Conservation (phyloP, 257 asterid genomes). For the Solanum pinnatisectum region DNA sequence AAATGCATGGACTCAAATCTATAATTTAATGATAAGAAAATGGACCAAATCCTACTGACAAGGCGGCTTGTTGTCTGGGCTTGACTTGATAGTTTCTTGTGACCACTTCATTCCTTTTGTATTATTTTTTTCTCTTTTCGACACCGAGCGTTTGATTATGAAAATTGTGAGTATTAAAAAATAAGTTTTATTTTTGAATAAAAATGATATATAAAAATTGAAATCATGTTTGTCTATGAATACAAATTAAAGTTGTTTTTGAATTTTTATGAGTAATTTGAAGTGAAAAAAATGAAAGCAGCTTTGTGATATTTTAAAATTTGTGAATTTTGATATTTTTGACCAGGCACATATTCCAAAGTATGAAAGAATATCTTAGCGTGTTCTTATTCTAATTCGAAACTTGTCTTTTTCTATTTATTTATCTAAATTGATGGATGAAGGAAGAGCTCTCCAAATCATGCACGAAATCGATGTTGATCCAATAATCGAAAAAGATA, state of each 20-base stretch:
- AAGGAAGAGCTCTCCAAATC: neutral
- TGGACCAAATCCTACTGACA: neutral
- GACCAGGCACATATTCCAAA: fast-evolving
- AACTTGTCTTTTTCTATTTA: neutral
- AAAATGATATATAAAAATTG: too few species aligned
- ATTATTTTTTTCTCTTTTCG: neutral
- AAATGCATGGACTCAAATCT: neutral
- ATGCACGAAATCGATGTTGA: neutral
- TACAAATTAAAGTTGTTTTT: too few species aligned
- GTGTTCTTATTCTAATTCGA: neutral
- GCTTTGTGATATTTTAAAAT: too few species aligned
- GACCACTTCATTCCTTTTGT: neutral
- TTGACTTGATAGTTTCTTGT: neutral
- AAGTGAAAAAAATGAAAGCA: too few species aligned
- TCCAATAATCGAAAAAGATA: neutral
- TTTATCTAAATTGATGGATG: neutral
- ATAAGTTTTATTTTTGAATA: too few species aligned
- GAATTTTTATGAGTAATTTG: too few species aligned
- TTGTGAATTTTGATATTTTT: too few species aligned
- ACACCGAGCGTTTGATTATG: neutral
- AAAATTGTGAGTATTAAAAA: too few species aligned
- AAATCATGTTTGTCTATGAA: too few species aligned
- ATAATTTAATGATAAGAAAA: neutral
- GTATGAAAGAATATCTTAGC: neutral
- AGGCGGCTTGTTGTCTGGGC: neutral